These are phyloP conservation scores for Kuraishia molischiana DNA, from an alignment of 805 yeast species.

Conservation along the genomic window DNA sequence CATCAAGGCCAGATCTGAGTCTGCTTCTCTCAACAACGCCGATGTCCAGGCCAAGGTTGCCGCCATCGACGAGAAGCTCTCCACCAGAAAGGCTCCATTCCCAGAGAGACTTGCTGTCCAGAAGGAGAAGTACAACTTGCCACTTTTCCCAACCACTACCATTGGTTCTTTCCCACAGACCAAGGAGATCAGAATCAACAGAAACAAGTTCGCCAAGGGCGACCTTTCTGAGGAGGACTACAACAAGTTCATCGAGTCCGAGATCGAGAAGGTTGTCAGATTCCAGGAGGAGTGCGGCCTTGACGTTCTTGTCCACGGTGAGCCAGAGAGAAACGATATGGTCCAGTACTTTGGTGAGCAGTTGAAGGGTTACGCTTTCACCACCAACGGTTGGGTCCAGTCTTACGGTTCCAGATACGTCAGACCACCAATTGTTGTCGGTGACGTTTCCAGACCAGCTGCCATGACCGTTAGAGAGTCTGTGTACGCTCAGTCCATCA, in stretches of 20 bases:
- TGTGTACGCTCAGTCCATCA: constrained; percentile 95
- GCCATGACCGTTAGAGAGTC: constrained; percentile 99
- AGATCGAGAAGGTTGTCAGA: constrained; percentile 90
- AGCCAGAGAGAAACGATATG: constrained; percentile 99
- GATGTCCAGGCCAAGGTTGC: constrained; percentile 84
- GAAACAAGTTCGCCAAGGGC: constrained; percentile 98
- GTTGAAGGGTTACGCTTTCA: constrained; percentile 96
- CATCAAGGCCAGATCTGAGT: constrained; percentile 74
- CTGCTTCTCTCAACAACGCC: constrained; percentile 84
- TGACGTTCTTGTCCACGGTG: constrained; percentile 99
- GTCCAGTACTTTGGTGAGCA: constrained; percentile 99
- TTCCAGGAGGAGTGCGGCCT: constrained; percentile 99
- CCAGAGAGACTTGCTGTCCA: constrained; percentile 81
- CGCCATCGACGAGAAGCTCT: constrained; percentile 61
- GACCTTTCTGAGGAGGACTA: constrained; percentile 90
- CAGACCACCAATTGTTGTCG: constrained; percentile 98
- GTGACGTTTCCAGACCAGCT: constrained; percentile 97
- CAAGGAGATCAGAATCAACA: constrained; percentile 95
- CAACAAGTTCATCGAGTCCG: constrained; percentile 93
- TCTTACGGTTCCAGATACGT: constrained; percentile 99
- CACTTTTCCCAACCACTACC: constrained; percentile 99
- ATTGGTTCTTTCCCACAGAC: constrained; percentile 99
- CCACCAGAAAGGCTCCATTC: constrained; percentile 84
- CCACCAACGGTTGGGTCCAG: constrained; percentile 99
- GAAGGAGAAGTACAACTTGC: constrained; percentile 81